These are phyloP conservation scores for Coemansia sp. DNA, from an alignment of 192 early-diverging fungal species.

Conservation along the genomic window DNA sequence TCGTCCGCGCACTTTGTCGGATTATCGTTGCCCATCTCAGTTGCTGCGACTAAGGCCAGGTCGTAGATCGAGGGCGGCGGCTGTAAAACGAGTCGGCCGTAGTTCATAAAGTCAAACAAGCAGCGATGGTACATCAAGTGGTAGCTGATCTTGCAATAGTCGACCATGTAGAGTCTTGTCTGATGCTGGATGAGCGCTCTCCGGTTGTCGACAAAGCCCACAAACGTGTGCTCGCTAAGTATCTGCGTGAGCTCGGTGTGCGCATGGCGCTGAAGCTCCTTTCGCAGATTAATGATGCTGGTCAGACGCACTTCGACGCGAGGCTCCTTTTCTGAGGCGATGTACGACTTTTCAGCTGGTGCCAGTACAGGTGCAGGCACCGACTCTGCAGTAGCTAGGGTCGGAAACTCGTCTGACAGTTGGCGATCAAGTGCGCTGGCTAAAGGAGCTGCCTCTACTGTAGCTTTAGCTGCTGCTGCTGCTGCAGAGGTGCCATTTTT, in stretches of 20 bases:
- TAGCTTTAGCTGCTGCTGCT: neutral
- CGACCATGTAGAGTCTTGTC: conserved; percentile 81
- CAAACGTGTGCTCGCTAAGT: conserved; percentile 83
- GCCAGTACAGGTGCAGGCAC: neutral
- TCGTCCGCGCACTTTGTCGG: conserved; percentile 28
- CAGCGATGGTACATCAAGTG: conserved; percentile 90
- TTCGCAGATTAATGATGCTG: conserved; percentile 77
- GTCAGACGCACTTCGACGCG: conserved; percentile 80
- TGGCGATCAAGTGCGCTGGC: neutral
- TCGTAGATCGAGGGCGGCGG: conserved; percentile 69
- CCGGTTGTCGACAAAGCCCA: conserved; percentile 83
- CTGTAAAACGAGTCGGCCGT: conserved; percentile 73
- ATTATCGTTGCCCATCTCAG: conserved; percentile 21
- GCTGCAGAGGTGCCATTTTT: neutral
- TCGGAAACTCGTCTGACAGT: conserved; percentile 11
- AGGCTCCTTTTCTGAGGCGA: conserved; percentile 28
- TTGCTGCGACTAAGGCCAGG: conserved; percentile 66
- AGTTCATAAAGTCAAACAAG: conserved; percentile 86
- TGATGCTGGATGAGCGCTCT: conserved; percentile 87
- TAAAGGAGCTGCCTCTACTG: neutral
- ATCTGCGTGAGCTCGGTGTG: conserved; percentile 72
- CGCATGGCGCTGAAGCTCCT: conserved; percentile 62
- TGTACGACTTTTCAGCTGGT: conserved; percentile 18
- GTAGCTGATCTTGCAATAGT: conserved; percentile 77
- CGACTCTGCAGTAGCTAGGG: neutral